phyloP scores from a whole-genome alignment of 768 basidiomycete genomes.

The Lactifluus subvellereus region DNA sequence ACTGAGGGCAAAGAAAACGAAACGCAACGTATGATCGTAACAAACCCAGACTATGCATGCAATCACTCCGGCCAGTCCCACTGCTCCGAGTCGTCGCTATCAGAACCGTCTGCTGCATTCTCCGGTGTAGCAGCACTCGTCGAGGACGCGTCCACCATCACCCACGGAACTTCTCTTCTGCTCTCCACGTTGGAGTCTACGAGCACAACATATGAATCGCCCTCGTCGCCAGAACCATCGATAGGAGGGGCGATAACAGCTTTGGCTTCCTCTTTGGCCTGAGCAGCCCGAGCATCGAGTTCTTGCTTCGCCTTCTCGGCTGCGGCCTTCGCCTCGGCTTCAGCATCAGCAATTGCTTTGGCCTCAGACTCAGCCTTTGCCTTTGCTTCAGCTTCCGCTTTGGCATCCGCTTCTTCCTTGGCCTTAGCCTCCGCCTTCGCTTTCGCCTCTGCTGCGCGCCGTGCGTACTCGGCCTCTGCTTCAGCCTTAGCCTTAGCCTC shows the following conservation, averaged over 20 bases:
- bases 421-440: neutral
- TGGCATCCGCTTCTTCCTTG: too few species aligned
- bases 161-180: slow-evolving; percentile 3
- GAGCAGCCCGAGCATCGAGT: neutral
- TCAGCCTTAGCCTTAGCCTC: neutral
- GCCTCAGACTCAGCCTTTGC: neutral
- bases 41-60: neutral
- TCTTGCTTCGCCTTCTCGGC: neutral
- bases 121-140: neutral
- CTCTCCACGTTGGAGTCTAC: slow-evolving; percentile 8
- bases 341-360: neutral
- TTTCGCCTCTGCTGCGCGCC: neutral
- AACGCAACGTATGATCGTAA: neutral
- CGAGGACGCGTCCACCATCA: slow-evolving; percentile 2
- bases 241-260: neutral
- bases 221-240: neutral
- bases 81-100: neutral
- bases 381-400: neutral
- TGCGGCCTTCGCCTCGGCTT: neutral
- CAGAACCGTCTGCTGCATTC: neutral
- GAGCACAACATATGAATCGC: neutral
- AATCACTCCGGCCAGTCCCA: neutral
- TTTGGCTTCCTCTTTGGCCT: neutral
- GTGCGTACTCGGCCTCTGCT: neutral
- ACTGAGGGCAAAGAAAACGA: neutral